These are phyloP conservation scores for Blastocladiella emersonii DNA, from an alignment of 371 early-diverging fungal genomes.

Conservation along the genomic window DNA sequence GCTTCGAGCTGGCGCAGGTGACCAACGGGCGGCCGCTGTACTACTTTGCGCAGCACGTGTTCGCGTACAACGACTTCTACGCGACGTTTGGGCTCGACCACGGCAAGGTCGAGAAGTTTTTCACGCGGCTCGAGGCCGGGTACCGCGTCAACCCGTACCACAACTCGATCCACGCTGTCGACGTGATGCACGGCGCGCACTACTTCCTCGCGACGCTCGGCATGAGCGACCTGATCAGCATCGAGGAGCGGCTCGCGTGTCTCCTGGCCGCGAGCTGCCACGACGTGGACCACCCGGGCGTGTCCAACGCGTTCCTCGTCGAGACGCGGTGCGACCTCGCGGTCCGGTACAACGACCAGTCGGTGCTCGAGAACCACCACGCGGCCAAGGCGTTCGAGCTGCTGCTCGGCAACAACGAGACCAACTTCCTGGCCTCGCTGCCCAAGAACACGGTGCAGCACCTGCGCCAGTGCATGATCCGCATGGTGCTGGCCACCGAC, in stretches of 20 bases:
- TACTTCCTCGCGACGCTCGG: constrained; percentile 18
- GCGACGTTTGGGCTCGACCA: constrained; percentile 1
- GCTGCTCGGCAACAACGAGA: constrained; percentile 17
- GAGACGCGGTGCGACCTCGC: constrained; percentile 21
- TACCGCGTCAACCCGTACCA: constrained; percentile 24
- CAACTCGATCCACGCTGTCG: constrained; percentile 35
- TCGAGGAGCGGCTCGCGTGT: constrained; percentile 23
- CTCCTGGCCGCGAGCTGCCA: constrained; percentile 30
- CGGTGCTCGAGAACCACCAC: constrained; percentile 36
- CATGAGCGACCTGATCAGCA: constrained; percentile 13
- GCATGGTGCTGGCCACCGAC: constrained; percentile 36
- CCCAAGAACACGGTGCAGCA: constrained; percentile 12
- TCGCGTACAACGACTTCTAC: constrained; percentile 1
- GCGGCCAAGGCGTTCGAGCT: constrained; percentile 20
- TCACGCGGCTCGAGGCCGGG: constrained; percentile 6
- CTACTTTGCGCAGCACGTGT: neutral
- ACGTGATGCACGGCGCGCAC: constrained; percentile 25
- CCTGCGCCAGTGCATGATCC: constrained; percentile 22
- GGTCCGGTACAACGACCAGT: constrained; percentile 32
- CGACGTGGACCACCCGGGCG: constrained; percentile 39
- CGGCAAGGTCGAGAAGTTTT: neutral
- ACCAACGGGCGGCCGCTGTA: constrained; percentile 16
- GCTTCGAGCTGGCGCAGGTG: constrained; percentile 22
- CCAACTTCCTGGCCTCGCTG: constrained; percentile 20
- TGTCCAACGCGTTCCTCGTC: constrained; percentile 33